Evolutionary conservation across 2,329 filamentous ascomycete species (phyloP).

Genomic region (Coniochaeta sp.): DNA sequence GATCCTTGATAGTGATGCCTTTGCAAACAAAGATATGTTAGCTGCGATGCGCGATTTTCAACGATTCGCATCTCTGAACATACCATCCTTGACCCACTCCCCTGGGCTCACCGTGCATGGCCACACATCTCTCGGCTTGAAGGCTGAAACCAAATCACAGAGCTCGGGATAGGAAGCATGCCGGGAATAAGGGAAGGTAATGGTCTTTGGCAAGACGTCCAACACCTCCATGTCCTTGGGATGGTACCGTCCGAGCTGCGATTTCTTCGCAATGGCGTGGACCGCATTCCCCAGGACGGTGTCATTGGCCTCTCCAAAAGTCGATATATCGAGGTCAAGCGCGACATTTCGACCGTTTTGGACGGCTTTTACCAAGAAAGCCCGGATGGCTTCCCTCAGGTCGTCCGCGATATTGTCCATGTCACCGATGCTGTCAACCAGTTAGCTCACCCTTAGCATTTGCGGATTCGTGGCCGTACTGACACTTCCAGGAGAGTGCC

Average conservation of each 20-base stretch:
- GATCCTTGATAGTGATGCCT: constrained; percentile 40
- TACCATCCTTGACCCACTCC: constrained; percentile 51
- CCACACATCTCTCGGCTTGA: constrained; percentile 70
- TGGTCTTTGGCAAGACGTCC: constrained; percentile 27
- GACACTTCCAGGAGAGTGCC: constrained; percentile 22
- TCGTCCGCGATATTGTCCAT: constrained; percentile 10
- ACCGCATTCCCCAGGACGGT: constrained; percentile 16
- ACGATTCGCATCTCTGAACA: neutral
- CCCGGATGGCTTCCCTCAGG: constrained; percentile 13
- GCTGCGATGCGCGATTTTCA: neutral
- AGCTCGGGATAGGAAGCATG: constrained; percentile 84
- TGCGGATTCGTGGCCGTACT: constrained; percentile 8
- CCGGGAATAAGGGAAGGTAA: constrained; percentile 75
- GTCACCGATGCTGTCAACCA: constrained; percentile 12
- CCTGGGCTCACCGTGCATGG: constrained; percentile 67
- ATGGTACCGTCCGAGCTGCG: constrained; percentile 5
- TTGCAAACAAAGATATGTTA: neutral
- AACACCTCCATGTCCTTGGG: neutral
- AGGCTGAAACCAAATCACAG: constrained; percentile 57
- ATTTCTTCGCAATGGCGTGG: constrained; percentile 15
- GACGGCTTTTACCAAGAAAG: constrained; percentile 11
- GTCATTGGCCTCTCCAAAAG: constrained; percentile 20
- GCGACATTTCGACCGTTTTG: constrained; percentile 22
- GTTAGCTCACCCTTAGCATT: neutral
- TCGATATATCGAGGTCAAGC: constrained; percentile 21